Base-by-base conservation (phyloP, 2,329 filamentous ascomycete species). In the Fusarium oligoseptatum region DNA sequence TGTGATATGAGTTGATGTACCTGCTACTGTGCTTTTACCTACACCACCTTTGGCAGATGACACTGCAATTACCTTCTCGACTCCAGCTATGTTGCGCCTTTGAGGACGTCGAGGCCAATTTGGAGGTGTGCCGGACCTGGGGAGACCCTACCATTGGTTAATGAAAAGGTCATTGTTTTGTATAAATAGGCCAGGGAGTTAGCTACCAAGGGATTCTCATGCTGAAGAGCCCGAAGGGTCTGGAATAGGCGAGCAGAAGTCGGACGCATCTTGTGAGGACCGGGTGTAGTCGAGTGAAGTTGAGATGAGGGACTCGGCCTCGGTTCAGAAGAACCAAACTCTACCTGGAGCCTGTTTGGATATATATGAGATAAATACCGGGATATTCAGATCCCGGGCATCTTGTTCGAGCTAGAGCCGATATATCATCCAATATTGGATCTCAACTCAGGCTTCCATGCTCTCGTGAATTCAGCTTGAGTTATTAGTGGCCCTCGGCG, bases 11-110 rank as follows among this genome's bases (percentile, higher is more conserved):
- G 6, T 34, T 67, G 17, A 65, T 29, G 39, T 82, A 94, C 94
- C 93, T 68, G 96, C 92, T 52, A 98, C 92, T 9, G 97, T 99
- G 77, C 95, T 98, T 82, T 99, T 99, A 1, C 97, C 97, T 1
- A 99, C 97, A n/a, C 97, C 97, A 3, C 97, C 97, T 81, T 99
- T 99, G 15, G 97, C 97, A 2, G 95, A 98, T 5, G 95, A 98
- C 15, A 99, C 94, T n/a, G 95, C 95, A 68, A 99, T 91, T n/a
- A 98, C 92, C 81, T 97, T 98, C 75, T 91, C 90, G 27, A 99
- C 96, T 81, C 95, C 92, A 29, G 90, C 89, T 76, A 99, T 97
- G 77, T 90, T 92, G 74, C 94, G 90, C 79, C 93, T 92, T 77
- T 95, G 90, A 0, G 97, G 96, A 12, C 97, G 88, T 27, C 94